phyloP scores from a whole-genome alignment of 2,329 filamentous ascomycete species.

The Rhynchosporium agropyri region DNA sequence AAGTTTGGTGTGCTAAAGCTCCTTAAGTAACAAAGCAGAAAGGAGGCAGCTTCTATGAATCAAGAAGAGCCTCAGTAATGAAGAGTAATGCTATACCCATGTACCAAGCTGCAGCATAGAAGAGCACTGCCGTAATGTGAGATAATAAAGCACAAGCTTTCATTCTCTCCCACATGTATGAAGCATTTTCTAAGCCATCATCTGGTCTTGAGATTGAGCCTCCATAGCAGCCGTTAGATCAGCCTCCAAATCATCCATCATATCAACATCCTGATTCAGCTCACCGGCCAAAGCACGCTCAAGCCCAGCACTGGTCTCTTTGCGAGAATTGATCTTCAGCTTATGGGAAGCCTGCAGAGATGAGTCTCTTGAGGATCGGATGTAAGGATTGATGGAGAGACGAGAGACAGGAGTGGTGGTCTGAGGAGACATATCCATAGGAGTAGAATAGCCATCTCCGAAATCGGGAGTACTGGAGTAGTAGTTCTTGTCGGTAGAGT shows the following conservation, averaged over 20 bases:
- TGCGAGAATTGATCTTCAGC: neutral
- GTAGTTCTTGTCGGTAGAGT: neutral
- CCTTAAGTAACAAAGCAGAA: too few species aligned
- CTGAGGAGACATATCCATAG: constrained; percentile 1
- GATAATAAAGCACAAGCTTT: too few species aligned
- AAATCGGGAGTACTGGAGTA: constrained; percentile 3
- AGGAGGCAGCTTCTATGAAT: too few species aligned
- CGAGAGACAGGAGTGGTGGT: neutral
- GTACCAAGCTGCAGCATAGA: neutral
- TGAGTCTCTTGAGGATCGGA: neutral
- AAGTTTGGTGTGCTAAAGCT: too few species aligned
- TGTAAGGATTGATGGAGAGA: neutral
- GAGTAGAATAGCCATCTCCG: neutral
- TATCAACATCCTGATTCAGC: neutral
- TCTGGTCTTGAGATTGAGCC: neutral
- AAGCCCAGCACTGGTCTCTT: neutral
- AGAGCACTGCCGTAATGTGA: neutral
- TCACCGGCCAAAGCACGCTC: neutral
- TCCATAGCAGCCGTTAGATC: constrained; percentile 4
- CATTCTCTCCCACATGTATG: too few species aligned
- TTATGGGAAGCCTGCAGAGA: neutral
- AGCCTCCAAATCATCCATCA: neutral
- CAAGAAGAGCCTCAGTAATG: too few species aligned
- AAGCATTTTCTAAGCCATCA: too few species aligned
- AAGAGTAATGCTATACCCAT: too few species aligned